Base-by-base conservation (phyloP, 768 basidiomycete species). In the Lactarius psammicola region DNA sequence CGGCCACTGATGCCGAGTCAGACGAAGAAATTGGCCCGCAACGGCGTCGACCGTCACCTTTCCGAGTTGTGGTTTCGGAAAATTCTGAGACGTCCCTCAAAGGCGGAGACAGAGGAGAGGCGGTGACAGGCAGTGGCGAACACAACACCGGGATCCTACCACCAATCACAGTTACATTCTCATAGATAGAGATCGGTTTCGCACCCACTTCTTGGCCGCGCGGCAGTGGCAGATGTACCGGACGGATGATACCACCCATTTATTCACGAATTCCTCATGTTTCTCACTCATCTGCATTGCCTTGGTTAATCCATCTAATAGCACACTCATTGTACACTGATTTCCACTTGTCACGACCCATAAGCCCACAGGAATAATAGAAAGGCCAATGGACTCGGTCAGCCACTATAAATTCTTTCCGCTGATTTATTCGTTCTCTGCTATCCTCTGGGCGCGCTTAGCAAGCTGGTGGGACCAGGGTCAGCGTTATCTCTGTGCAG, bases 371-470 rank as follows among this genome's bases (percentile, higher is more conserved):
- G n/a, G 56, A 38, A 36, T 17, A 57, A 30, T 59, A 31, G 56
- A 42, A 61, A 49, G 49, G 26, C 49, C 49, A 62, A 42, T 44
- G 51, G 40, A 46, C 11, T 28, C n/a, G 23, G 51, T 55, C 15
- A 23, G 26, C 49, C 49, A 51, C 26, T 28, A 36, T 3, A 3
- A 56, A 34, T 20, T 31, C 30, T 11, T 26, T 34, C 18, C 30
- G 17, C 33, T 20, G 10, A 49, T 46, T 54, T 56, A 67, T 26
- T 67, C 57, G 38, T 40, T 59, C 57, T 67, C 67, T 18, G 63
- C 59, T 23, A 64, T 59, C 18, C 56, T 81, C 74, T 93, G 90
- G 1, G 91, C 90, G 30, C 92, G 87, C 74, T 81, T 90, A 26
- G 90, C 90, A 62, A 93, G 76, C 91, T 93, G 54, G n/a, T 56